Conservation (phyloP, 129 eudicot genomes). For the Flaveria robusta region DNA sequence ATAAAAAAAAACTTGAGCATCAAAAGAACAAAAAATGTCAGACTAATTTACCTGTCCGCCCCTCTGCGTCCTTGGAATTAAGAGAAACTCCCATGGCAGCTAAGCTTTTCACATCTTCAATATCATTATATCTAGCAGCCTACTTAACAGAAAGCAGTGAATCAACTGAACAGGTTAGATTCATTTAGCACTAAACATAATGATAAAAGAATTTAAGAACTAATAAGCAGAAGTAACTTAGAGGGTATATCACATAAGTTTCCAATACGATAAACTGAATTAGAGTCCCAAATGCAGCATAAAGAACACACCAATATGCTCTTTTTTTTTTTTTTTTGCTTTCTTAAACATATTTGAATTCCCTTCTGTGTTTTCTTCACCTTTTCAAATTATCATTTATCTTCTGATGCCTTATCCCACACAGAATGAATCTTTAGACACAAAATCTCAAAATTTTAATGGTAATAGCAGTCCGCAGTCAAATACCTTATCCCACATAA, state of each 20-base stretch:
- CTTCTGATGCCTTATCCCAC: background rate
- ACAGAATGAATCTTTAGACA: no score
- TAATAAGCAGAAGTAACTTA: no score
- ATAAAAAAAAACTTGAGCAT: slow-evolving; percentile 5
- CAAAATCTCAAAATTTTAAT: background rate
- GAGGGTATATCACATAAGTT: no score
- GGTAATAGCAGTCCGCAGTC: background rate
- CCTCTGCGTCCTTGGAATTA: slow-evolving; percentile 74
- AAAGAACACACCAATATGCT: background rate
- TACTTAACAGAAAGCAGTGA: slow-evolving; percentile 32
- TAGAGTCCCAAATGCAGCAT: background rate
- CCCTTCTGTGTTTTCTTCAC: no score
- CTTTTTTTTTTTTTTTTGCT: background rate
- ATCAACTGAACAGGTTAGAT: background rate
- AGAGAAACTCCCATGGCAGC: slow-evolving; percentile 73
- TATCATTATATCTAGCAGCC: slow-evolving; percentile 96
- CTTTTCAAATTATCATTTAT: background rate
- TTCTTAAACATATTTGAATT: no score
- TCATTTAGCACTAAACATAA: background rate
- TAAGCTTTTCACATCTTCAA: slow-evolving; percentile 65
- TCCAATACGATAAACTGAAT: no score
- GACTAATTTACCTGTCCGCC: slow-evolving; percentile 71
- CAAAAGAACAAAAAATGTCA: background rate
- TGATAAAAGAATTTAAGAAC: no score
- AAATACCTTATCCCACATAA: background rate